Evolutionary conservation across 192 early-diverging fungal genomes (phyloP).

Genomic region (Powellomyces hirtus): DNA sequence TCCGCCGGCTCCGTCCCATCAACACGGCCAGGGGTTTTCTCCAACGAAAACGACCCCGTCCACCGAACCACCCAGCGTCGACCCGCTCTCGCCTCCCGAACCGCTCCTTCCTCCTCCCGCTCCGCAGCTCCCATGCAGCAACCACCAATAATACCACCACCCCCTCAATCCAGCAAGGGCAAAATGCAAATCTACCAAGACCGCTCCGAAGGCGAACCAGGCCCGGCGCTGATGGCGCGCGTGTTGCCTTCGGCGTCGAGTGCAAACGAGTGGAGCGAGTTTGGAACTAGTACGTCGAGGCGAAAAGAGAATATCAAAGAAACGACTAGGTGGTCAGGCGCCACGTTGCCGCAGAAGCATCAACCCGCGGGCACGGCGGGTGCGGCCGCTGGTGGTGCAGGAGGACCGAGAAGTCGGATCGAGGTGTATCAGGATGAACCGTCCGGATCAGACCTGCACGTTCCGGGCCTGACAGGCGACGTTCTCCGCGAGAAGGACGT

Average conservation of each 20-base stretch:
- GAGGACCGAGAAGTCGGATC: neutral
- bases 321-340: conserved; percentile 58
- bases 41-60: neutral
- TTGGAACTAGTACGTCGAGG: conserved; percentile 54
- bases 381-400: neutral
- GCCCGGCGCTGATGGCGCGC: neutral
- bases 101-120: neutral
- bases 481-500: conserved; percentile 14
- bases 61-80: neutral
- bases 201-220: conserved; percentile 4
- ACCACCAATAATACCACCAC: no score
- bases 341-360: conserved; percentile 50
- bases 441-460: conserved; percentile 13
- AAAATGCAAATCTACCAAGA: conserved; percentile 11
- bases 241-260: conserved; percentile 12
- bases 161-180: neutral
- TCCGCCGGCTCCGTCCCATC: neutral
- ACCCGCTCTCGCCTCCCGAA: neutral
- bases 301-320: conserved; percentile 73
- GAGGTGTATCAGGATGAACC: conserved; percentile 27
- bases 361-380: neutral
- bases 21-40: no score
- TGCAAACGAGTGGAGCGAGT: conserved; percentile 54
- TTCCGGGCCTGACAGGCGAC: neutral
- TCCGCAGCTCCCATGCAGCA: neutral